phyloP scores from a whole-genome alignment of 495 filamentous ascomycete species.

The Chaetomium tenue region DNA sequence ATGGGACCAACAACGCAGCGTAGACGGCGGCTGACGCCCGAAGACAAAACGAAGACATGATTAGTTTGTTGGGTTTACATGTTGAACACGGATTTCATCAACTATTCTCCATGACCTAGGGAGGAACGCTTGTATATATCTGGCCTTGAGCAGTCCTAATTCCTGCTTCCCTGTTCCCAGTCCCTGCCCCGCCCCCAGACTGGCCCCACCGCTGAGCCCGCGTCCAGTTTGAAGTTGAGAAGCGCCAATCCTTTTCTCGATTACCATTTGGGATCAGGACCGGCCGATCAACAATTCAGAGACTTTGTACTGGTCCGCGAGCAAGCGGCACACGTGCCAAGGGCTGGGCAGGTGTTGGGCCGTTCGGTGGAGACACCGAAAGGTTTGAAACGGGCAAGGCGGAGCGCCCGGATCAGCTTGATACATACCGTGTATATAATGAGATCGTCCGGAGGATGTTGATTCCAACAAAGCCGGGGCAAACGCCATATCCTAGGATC shows the following conservation, averaged over 20 bases:
- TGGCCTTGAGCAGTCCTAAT: neutral
- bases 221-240: conserved; percentile 1
- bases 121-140: neutral
- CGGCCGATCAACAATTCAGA: neutral
- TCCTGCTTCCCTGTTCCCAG: neutral
- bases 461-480: neutral
- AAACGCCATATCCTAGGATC: no score
- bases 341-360: conserved; percentile 6
- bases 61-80: neutral
- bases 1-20: neutral
- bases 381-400: neutral
- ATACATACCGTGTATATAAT: neutral
- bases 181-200: neutral
- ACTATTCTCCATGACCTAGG: no score
- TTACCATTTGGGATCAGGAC: neutral
- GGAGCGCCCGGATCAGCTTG: neutral
- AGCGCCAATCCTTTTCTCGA: neutral
- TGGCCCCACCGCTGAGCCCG: neutral
- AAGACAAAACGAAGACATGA: neutral
- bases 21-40: neutral
- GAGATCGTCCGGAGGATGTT: neutral
- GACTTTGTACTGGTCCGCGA: neutral
- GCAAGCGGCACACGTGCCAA: conserved; percentile 9
- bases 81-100: no score
- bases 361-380: neutral